Evolutionary conservation across 768 basidiomycete species (phyloP).

Genomic region (Hygrocybe punicea): DNA sequence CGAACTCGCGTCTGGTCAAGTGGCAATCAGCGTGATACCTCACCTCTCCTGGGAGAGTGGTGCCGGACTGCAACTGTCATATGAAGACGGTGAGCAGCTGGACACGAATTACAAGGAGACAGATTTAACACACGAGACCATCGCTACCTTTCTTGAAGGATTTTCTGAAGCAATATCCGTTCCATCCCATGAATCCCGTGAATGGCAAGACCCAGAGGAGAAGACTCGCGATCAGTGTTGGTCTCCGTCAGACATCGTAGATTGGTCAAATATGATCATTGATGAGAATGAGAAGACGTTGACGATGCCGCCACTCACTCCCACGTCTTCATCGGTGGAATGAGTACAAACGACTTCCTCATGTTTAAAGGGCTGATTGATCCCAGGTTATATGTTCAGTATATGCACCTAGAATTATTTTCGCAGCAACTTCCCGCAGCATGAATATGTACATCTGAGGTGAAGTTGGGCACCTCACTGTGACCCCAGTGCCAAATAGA

Average conservation of each 20-base stretch:
- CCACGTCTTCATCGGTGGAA: slow-evolving; percentile 1
- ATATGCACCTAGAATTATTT: too few species aligned
- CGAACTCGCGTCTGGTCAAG: slow-evolving; percentile 1
- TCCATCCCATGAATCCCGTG: too few species aligned
- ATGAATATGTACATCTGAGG: too few species aligned
- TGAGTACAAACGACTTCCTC: slow-evolving; percentile 6
- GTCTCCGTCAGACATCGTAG: slow-evolving; percentile 2
- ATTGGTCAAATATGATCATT: background rate
- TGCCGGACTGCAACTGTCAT: background rate
- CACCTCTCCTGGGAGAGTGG: background rate
- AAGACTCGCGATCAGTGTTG: background rate
- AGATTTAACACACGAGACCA: background rate
- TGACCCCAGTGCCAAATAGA: too few species aligned
- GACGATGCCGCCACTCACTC: background rate
- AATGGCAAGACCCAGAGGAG: background rate
- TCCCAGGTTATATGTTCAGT: too few species aligned
- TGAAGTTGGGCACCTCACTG: too few species aligned
- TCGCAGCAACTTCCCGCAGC: too few species aligned
- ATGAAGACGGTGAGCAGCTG: background rate
- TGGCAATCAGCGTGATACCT: slow-evolving; percentile 1
- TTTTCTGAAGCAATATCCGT: background rate
- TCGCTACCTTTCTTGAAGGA: background rate
- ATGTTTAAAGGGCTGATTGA: background rate
- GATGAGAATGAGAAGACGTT: background rate
- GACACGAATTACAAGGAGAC: background rate